Conservation (phyloP, 176 grass and related monocot species). For the Oryza rufipogon region DNA sequence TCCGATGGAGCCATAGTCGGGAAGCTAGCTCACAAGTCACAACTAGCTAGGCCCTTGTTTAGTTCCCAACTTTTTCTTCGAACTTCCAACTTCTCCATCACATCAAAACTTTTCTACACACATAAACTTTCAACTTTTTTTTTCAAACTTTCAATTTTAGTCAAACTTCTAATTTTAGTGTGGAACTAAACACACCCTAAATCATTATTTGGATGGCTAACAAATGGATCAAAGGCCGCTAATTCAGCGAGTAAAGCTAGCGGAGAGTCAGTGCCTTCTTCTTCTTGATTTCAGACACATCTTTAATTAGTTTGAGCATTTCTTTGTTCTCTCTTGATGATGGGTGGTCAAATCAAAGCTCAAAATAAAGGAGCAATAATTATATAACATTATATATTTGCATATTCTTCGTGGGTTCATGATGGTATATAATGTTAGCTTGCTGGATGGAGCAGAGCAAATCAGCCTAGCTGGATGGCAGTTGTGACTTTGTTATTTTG, state of each 20-base stretch:
- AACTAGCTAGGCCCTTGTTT: background rate
- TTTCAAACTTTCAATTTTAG: too few species aligned
- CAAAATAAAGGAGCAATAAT: background rate
- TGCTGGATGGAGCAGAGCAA: constrained; percentile 1
- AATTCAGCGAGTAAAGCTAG: constrained; percentile 8
- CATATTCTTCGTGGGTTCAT: background rate
- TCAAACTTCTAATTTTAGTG: too few species aligned
- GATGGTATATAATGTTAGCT: background rate
- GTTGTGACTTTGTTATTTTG: constrained; percentile 24
- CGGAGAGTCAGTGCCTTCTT: too few species aligned
- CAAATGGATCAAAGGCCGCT: background rate
- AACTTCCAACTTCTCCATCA: too few species aligned
- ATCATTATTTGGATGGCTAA: background rate
- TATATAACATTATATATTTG: background rate
- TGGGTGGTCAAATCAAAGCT: background rate
- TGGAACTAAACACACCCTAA: too few species aligned
- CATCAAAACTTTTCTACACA: too few species aligned
- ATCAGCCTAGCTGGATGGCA: constrained; percentile 33
- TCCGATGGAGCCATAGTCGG: background rate
- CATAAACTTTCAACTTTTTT: too few species aligned
- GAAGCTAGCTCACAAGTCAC: background rate
- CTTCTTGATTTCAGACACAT: background rate
- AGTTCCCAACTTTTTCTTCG: too few species aligned
- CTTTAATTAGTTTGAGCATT: background rate
- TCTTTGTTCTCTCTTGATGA: background rate